Percentiles rank a stretch among this genome's conserved stretches.
Conservation (phyloP, 2,329 filamentous ascomycete species). For the Cytospora leucostoma region DNA sequence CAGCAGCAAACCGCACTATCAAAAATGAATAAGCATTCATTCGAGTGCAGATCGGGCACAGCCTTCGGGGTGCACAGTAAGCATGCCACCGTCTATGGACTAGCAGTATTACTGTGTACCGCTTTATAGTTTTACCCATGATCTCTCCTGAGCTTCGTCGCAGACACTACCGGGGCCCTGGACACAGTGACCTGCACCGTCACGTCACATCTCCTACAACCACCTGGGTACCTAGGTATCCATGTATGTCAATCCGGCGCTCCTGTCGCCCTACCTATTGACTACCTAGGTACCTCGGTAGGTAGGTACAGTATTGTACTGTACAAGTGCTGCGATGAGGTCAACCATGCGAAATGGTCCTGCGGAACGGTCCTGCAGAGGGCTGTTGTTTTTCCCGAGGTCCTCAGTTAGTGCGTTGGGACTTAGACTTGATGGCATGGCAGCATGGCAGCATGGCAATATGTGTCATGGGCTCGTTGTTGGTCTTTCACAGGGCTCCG, state of each 20-base stretch:
- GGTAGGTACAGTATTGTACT: not conserved
- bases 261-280: not conserved
- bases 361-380: not conserved
- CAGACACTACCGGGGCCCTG: not conserved
- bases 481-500: not conserved
- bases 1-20: not conserved
- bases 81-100: not conserved
- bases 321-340: not conserved
- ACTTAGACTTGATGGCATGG: not conserved
- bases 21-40: not conserved
- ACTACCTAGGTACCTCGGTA: no score
- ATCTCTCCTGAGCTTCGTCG: not conserved
- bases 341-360: not conserved
- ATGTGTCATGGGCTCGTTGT: not conserved
- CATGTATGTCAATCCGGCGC: no score
- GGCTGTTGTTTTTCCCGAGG: not conserved
- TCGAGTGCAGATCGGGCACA: constrained; percentile 1
- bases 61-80: not conserved
- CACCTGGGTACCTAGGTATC: no score
- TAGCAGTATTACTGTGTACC: not conserved
- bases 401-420: not conserved
- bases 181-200: not conserved
- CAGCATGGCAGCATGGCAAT: not conserved
- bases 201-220: not conserved
- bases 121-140: not conserved